phyloP scores from a whole-genome alignment of 2,329 filamentous ascomycete species.

The Exophiala xenobiotica region DNA sequence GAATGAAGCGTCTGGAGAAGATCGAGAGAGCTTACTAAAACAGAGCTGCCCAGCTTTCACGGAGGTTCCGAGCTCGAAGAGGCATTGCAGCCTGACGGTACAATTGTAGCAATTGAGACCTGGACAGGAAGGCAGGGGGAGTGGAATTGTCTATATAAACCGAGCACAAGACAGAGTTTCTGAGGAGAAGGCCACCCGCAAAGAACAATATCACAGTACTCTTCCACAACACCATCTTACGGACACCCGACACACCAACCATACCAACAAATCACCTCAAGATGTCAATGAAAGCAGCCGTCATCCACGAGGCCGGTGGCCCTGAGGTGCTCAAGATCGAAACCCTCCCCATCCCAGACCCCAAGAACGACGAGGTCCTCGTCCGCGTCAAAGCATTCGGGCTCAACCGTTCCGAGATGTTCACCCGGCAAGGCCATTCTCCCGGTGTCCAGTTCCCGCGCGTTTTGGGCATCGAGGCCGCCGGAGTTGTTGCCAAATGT shows the following conservation, averaged over 20 bases:
- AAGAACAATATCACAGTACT: no score
- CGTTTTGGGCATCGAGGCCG: conserved; percentile 50
- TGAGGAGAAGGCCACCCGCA: no score
- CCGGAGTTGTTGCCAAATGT: conserved; percentile 42
- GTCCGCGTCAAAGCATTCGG: conserved; percentile 47
- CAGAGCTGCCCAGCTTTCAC: no score
- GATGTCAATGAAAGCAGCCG: conserved; percentile 44
- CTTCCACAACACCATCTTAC: no score
- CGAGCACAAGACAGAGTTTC: no score
- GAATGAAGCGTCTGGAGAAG: no score
- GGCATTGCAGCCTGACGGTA: no score
- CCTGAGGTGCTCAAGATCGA: conserved; percentile 43
- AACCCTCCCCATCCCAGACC: conserved; percentile 40
- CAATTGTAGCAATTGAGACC: no score
- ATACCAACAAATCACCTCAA: conserved; percentile 31
- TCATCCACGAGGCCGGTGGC: conserved; percentile 42
- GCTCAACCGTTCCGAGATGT: conserved; percentile 50
- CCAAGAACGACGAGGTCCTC: conserved; percentile 41
- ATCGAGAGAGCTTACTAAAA: no score
- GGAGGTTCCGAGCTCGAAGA: no score
- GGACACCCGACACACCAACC: conserved; percentile 14
- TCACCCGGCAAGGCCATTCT: conserved; percentile 48
- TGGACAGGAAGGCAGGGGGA: no score
- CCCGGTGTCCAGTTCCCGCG: conserved; percentile 44
- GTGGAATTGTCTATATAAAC: no score